Conservation (phyloP, 495 filamentous ascomycete species). For the Cercophora samala region DNA sequence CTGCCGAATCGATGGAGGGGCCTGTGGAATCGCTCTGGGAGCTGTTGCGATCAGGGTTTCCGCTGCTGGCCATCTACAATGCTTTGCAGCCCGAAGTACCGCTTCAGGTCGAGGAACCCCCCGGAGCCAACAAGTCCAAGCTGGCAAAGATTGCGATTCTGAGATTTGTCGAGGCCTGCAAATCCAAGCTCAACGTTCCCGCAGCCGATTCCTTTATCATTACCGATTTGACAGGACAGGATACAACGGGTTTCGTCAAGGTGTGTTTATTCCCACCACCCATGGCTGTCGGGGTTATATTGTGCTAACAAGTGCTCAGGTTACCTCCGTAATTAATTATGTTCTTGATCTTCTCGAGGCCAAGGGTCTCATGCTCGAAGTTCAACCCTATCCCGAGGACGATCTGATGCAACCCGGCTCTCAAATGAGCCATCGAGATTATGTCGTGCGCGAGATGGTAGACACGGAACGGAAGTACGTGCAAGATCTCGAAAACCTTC, state of each 20-base stretch:
- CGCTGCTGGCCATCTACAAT: conserved; percentile 87
- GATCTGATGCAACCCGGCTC: conserved; percentile 45
- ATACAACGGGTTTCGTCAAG: conserved; percentile 97
- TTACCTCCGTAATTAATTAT: conserved; percentile 74
- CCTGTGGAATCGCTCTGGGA: conserved; percentile 91
- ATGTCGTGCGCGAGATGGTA: conserved; percentile 85
- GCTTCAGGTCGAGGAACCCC: conserved; percentile 58
- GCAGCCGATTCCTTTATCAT: conserved; percentile 86
- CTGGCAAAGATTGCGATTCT: conserved; percentile 59
- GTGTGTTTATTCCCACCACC: conserved; percentile 34
- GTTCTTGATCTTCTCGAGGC: conserved; percentile 83
- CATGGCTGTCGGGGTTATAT: background rate
- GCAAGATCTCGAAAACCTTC: conserved; percentile 92
- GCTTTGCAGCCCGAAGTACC: conserved; percentile 62
- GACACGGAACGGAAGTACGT: conserved; percentile 97
- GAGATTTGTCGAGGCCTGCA: conserved; percentile 54
- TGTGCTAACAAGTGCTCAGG: conserved; percentile 32
- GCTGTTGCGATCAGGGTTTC: conserved; percentile 77
- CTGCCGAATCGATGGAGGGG: conserved; percentile 59
- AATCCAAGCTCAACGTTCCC: conserved; percentile 67
- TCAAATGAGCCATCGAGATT: conserved; percentile 74
- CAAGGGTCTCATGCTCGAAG: conserved; percentile 63
- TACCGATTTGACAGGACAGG: conserved; percentile 84
- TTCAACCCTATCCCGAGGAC: conserved; percentile 47
- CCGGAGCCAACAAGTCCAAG: conserved; percentile 58